Percentiles rank a stretch among this genome's conserved stretches.
phyloP scores from a whole-genome alignment of 1,284 basidiomycete species.

The Fomes fomentarius region DNA sequence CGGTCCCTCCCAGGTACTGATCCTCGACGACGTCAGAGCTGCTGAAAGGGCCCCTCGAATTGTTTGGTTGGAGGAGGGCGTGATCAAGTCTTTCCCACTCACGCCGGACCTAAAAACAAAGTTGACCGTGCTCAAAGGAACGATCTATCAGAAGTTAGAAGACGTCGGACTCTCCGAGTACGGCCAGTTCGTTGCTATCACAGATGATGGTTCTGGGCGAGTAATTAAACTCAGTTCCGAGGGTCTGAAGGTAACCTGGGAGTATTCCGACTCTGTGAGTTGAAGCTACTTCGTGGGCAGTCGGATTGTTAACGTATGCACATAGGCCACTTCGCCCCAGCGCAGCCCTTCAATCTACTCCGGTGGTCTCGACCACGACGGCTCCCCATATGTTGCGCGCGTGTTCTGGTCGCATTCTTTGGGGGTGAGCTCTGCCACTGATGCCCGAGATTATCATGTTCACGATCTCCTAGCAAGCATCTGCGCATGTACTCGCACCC shows the following conservation, averaged over 20 bases:
- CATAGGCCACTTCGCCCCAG: slow-evolving; percentile 42
- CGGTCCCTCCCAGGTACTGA: slow-evolving; percentile 46
- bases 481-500: slow-evolving; percentile 62
- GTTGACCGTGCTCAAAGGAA: slow-evolving; percentile 44
- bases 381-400: slow-evolving; percentile 66
- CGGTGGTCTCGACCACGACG: slow-evolving; percentile 62
- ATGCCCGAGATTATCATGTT: background rate
- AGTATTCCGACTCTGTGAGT: slow-evolving; percentile 63
- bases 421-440: slow-evolving; percentile 45
- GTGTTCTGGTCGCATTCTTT: slow-evolving; percentile 72
- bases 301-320: slow-evolving; percentile 4
- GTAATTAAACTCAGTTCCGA: slow-evolving; percentile 53
- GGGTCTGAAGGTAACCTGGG: slow-evolving; percentile 52
- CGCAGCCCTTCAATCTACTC: slow-evolving; percentile 57
- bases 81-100: slow-evolving; percentile 55
- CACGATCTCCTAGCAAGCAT: slow-evolving; percentile 41
- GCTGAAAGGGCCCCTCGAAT: slow-evolving; percentile 42
- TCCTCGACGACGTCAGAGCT: slow-evolving; percentile 34
- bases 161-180: slow-evolving; percentile 55
- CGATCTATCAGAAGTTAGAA: slow-evolving; percentile 50
- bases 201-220: slow-evolving; percentile 55
- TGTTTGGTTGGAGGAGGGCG: slow-evolving; percentile 72
- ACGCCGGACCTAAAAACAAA: slow-evolving; percentile 57
- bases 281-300: slow-evolving; percentile 1
- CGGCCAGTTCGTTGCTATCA: slow-evolving; percentile 57